Evolutionary conservation across 2,329 filamentous ascomycete species (phyloP), one percentile per base, ranked within the genome.

Genomic region (Monosporascus ibericus): DNA sequence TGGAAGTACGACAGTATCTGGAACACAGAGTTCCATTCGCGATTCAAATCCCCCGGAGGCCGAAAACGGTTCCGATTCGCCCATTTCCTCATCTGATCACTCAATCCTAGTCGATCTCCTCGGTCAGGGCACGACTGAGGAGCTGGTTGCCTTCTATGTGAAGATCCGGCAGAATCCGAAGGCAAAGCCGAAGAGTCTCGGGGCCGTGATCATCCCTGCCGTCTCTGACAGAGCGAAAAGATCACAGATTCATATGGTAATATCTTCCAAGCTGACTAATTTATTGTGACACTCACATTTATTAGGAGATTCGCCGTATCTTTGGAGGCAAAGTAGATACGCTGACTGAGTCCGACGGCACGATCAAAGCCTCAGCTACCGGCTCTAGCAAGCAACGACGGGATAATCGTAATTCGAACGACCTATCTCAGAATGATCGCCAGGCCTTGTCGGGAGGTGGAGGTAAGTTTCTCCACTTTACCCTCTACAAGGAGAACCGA

Each of bases 401-500:
- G 22, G 58, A 62, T 36, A 65, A 60, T 27, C 61, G 63, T 30
- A 57, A 57, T 38, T 56, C 55, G 15, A 61, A 62, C 46, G 57
- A 62, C 24, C 55, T 57, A 25, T 18, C 52, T 20, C 60, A 59
- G 44, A 62, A 61, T 34, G 57, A 57, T 34, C 58, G 56, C 34
- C 57, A 60, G 51, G 55, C 60, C 27, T 54, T 60, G 50, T 57
- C 58, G 58, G 60, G 34, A 59, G 63, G 53, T 55, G 68, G 78
- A n/a, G 90, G 88, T 18, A 86, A 91, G 48, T 94, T 90, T 68
- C 74, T 96, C 15, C 91, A 96, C 68, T 95, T 96, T 68, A 92
- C 89, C 0, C 77, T 96, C 49, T 95, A 92, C 80, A 96, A 96
- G 72, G 92, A 96, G 72, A 96, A 96, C 72, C 92, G 92, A 66